Base-by-base conservation (phyloP, 2,329 filamentous ascomycete species). In the Xylariaceae sp. region DNA sequence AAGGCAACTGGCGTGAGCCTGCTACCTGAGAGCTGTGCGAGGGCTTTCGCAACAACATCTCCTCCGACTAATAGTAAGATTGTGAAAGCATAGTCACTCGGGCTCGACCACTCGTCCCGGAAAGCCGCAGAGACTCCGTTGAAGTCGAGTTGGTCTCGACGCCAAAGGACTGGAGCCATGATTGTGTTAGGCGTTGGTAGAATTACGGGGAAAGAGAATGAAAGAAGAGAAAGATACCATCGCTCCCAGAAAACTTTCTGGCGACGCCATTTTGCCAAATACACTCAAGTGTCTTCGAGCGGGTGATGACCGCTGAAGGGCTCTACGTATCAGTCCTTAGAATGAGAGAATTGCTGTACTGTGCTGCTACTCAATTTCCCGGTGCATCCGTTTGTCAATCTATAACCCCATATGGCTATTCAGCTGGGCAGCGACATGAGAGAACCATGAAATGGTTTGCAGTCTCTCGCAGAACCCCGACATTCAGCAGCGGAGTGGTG, bases 1-100 rank as follows among this genome's bases (percentile, higher is more conserved):
- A 55, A 55, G 8, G 48, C 21, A 2, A 50, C 44, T 1, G 47
- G 47, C 2, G 44, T 45, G 1, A 52, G 0, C 5, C 22, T 12
- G 5, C 27, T 32, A 1, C 64, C 62, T 1, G 55, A 37, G 2
- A 63, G 45, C 39, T 67, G 63, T 1, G 63, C 65, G 2, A 67
- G 52, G 5, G 66, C 64, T 6, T 53, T 56, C 7, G 44, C 47
- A 20, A 69, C 55, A 2, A 69, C 55, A 25, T 67, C 63, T 2
- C 63, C 62, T 34, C 66, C 65, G 20, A 67, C 51, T 19, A 68
- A 52, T 8, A 69, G 59, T 4, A 68, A 57, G 5, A 68, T 50
- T 22, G 55, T 54, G 39, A 66, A 60, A 23, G 60, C 49, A 41
- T 60, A 35, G 8, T 40, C 37, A 10, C 6, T 14, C 10, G 43